Conservation (phyloP, 768 basidiomycete species). For the Tricholoma bakamatsutake region DNA sequence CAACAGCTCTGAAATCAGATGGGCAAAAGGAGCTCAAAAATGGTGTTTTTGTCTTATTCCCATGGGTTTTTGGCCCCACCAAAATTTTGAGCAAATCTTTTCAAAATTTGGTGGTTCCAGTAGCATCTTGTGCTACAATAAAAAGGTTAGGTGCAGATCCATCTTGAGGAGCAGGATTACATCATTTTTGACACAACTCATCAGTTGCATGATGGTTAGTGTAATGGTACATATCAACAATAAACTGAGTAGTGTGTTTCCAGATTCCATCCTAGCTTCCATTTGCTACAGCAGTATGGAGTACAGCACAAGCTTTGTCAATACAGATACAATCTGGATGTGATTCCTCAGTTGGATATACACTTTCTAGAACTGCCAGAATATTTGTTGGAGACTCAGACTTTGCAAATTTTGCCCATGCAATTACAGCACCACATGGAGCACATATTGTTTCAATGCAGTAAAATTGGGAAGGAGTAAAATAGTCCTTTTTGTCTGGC, state of each 20-base stretch:
- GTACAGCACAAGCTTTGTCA: not conserved
- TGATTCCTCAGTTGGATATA: conserved; percentile 5
- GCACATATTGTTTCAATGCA: not conserved
- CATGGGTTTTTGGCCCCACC: no score
- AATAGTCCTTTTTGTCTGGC: not conserved
- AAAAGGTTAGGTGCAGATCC: no score
- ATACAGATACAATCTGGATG: no score
- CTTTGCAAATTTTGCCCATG: no score
- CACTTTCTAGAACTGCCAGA: conserved; percentile 6
- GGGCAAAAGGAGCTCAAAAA: no score
- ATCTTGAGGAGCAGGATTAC: no score
- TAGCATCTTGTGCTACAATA: no score
- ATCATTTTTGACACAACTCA: no score
- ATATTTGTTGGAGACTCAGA: not conserved
- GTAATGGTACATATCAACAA: conserved; percentile 21
- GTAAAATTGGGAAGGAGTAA: not conserved
- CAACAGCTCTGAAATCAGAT: no score
- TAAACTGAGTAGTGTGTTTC: conserved; percentile 14
- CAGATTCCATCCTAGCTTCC: conserved; percentile 6
- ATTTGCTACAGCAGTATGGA: conserved; percentile 5
- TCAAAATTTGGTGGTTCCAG: conserved; percentile 10
- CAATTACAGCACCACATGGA: no score
- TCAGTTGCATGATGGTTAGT: no score
- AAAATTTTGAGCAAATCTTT: conserved; percentile 7
- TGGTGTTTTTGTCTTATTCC: no score